A percentile compares a stretch with the other conserved stretches of the same genome.
These are phyloP conservation scores for Sclerotinia sclerotiorum DNA, from an alignment of 2,329 filamentous ascomycete genomes.

Conservation along the genomic window DNA sequence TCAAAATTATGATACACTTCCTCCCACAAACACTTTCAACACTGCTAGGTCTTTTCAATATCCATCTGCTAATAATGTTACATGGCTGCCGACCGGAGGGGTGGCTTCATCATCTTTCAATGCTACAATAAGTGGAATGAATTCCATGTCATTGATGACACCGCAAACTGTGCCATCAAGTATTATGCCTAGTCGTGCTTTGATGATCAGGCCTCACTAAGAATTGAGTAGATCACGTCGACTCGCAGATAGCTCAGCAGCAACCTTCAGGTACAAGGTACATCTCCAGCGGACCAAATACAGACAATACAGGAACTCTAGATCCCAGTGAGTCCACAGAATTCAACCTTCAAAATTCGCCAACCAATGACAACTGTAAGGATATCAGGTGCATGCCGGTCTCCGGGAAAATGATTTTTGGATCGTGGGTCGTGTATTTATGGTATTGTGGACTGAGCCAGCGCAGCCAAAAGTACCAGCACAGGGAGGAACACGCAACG, in stretches of 20 bases:
- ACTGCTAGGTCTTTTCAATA: neutral
- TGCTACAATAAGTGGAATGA: neutral
- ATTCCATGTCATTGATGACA: neutral
- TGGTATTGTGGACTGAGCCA: slow-evolving; percentile 37
- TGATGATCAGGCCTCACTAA: neutral
- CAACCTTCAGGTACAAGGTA: neutral
- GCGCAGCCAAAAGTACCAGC: slow-evolving; percentile 9
- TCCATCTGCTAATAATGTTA: neutral
- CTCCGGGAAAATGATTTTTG: slow-evolving; percentile 22
- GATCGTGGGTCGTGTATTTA: slow-evolving; percentile 34
- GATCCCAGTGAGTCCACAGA: slow-evolving; percentile 1
- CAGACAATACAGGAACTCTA: neutral
- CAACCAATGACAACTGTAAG: neutral
- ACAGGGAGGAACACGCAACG: slow-evolving; percentile 19
- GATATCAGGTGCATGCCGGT: neutral
- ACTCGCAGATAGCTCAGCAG: neutral
- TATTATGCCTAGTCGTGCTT: neutral
- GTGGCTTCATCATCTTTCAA: neutral
- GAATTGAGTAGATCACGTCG: neutral
- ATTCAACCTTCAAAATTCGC: neutral
- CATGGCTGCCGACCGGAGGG: neutral
- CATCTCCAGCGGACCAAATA: neutral
- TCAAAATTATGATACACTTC: neutral
- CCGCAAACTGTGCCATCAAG: neutral
- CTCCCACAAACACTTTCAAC: neutral